Base-by-base conservation (phyloP, 2,329 filamentous ascomycete species). In the Tympanopsis confertula region DNA sequence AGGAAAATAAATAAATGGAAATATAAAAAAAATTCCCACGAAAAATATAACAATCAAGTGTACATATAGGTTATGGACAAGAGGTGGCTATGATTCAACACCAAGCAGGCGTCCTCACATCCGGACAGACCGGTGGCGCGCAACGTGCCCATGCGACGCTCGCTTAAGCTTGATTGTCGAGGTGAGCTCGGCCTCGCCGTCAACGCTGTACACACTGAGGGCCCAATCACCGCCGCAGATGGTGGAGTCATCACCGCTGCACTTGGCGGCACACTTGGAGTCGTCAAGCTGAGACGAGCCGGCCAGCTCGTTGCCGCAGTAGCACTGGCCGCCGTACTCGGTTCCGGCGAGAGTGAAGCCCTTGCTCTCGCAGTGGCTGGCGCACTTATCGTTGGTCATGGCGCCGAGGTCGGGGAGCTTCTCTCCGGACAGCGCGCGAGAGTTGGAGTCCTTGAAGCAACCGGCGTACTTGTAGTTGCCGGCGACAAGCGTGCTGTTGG, bases 221-320 rank as follows among this genome's bases (percentile, higher is more conserved):
- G 61, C 56, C 54, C 60, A 59, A 38, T 50, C 43, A 13, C 70
- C 71, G 35, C 72, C 73, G 45, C 73, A 78, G 4, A 57, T 57
- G 47, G 72, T 55, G 10, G 48, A 26, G 22, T 26, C n/a, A n/a
- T 26, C n/a, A n/a, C 22, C 22, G 22, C n/a, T 10, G 22, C 22
- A 26, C 22, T 7, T n/a, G 7, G 22, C n/a, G 22, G 7, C n/a
- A n/a, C 22, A 26, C 7, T 26, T 26, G 22, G 22, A 26, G 22
- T 26, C 22, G 22, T 10, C 22, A 7, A 26, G 22, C 22, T 26
- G 18, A 10, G 54, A 54, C 20, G 44, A 46, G 29, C 53, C 50
- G 5, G 48, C 48, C n/a, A 63, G 47, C 2, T 49, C 47, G 22
- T 54, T 53, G 28, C 54, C 53, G 44, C 59, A 63, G 39, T 58